These are phyloP conservation scores for Termitomyces sp. DNA, from an alignment of 768 basidiomycete species.

Conservation along the genomic window DNA sequence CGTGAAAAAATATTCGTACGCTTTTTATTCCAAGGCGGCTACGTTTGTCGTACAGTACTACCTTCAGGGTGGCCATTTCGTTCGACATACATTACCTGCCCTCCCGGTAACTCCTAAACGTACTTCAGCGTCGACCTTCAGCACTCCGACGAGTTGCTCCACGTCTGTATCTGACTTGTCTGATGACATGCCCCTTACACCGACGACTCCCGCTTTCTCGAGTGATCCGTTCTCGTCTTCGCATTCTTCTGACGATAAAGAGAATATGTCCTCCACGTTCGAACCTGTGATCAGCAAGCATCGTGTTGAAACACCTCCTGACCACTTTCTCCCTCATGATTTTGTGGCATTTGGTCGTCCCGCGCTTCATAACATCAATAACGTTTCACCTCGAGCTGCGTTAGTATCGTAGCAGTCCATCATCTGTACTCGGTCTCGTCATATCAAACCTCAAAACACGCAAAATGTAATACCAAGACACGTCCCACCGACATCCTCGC, in stretches of 20 bases:
- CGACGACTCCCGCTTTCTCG: conserved; percentile 64
- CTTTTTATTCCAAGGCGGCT: conserved; percentile 94
- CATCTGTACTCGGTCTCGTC: conserved; percentile 30
- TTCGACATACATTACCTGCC: conserved; percentile 37
- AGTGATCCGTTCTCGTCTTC: conserved; percentile 49
- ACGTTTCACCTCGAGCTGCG: conserved; percentile 54
- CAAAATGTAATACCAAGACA: conserved; percentile 86
- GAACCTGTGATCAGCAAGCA: conserved; percentile 72
- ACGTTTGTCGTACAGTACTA: conserved; percentile 93
- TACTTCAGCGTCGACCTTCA: conserved; percentile 46
- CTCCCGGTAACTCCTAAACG: conserved; percentile 69
- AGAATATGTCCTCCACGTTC: conserved; percentile 67
- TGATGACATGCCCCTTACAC: conserved; percentile 82
- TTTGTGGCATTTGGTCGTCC: conserved; percentile 76
- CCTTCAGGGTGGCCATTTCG: conserved; percentile 78
- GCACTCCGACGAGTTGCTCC: conserved; percentile 72
- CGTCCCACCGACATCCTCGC: conserved; percentile 54
- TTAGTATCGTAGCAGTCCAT: conserved; percentile 51
- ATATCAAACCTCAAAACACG: conserved; percentile 45
- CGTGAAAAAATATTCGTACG: conserved; percentile 96
- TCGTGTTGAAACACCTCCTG: conserved; percentile 59
- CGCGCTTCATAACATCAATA: conserved; percentile 73
- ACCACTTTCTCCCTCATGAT: conserved; percentile 77
- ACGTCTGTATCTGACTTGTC: conserved; percentile 71
- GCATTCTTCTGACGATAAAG: conserved; percentile 69